Evolutionary conservation across 306 rosid genomes (phyloP), one percentile per base, ranked within the genome.

Genomic region (Psophocarpus tetragonolobus): DNA sequence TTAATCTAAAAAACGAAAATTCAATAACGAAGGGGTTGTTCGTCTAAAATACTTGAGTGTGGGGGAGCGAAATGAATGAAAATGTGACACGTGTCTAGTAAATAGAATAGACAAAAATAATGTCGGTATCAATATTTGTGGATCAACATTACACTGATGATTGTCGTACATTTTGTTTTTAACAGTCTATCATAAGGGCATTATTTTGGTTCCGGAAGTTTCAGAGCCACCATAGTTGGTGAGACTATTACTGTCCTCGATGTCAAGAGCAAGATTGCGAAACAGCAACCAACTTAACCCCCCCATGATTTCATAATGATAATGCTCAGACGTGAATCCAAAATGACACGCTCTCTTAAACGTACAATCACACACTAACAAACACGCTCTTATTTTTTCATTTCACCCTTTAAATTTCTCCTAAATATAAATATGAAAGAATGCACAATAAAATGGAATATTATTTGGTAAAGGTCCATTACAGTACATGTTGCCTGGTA

Each of bases 401-500:
- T 5, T 50, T 13, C 26, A 61, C 32, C 42, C 11, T 36, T 42
- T 6, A 62, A 39, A 14, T 9, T 3, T 15, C 12, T 24, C 38
- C 54, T 44, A 6, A n/a, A 54, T 18, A 44, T 44, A 6, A n/a
- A 54, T 18, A 44, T 35, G 47, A 70, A 82, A 69, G 69, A 61
- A 76, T 61, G 39, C 41, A 23, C 44, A 1, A 57, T 69, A 41
- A 50, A 70, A 76, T 71, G 0, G 35, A 56, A 62, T 36, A 61
- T 4, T 23, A 77, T 72, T 42, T 20, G 23, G 38, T 41, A 23
- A 50, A 44, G 67, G 71, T 38, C 56, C 54, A 30, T 17, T 41
- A 18, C 38, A 44, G 6, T 58, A 45, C 75, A 69, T 61, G 24
- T 57, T 61, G 82, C 75, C 76, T 51, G 81, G 71, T 18, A 63